phyloP scores from a whole-genome alignment of 257 asterid genomes.

The Solanum bulbocastanum region DNA sequence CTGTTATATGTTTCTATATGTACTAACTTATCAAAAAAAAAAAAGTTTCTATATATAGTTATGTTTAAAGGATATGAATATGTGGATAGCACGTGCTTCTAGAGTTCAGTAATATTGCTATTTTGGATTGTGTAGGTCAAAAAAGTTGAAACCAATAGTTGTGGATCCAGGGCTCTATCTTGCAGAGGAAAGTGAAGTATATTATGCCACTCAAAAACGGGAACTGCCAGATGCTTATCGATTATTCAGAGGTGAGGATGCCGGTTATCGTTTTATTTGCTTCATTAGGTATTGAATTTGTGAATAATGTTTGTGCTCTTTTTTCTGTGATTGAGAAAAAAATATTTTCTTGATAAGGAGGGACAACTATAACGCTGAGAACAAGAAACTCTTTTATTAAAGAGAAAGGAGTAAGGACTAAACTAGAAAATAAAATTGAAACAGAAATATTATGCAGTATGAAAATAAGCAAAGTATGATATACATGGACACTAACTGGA shows the following conservation, averaged over 20 bases:
- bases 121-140: constrained; percentile 34
- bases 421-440: background rate
- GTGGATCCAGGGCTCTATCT: constrained; percentile 83
- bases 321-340: background rate
- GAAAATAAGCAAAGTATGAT: background rate
- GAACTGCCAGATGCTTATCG: constrained; percentile 79
- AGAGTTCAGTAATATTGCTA: background rate
- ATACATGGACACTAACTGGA: background rate
- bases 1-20: background rate
- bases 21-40: background rate
- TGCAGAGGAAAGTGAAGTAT: constrained; percentile 49
- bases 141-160: constrained; percentile 70
- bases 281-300: background rate
- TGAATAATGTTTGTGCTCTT: background rate
- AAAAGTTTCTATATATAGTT: background rate
- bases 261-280: background rate
- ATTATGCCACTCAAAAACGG: constrained; percentile 77
- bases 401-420: background rate
- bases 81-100: background rate
- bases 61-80: background rate
- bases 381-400: background rate
- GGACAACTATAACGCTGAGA: background rate
- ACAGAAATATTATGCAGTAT: background rate
- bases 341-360: background rate
- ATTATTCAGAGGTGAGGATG: constrained; percentile 55